Conservation (phyloP, 345 rosid genomes). For the Boechera divaricarpa region DNA sequence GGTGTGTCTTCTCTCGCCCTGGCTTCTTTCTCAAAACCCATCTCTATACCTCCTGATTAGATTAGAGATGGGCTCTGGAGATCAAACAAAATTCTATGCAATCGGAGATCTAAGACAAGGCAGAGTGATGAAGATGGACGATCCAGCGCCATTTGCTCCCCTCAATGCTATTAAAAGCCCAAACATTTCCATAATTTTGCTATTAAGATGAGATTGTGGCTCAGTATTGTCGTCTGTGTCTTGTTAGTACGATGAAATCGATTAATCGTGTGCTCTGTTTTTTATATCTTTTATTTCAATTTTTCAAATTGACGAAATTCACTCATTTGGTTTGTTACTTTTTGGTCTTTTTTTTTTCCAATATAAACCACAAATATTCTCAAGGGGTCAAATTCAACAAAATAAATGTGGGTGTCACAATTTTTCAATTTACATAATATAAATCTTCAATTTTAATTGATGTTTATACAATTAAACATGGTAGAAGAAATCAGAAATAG, state of each 20-base stretch:
- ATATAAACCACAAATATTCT: no score
- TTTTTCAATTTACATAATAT: no score
- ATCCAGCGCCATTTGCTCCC: not conserved
- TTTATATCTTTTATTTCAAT: no score
- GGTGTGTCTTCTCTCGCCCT: slow-evolving; percentile 65
- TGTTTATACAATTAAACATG: not conserved
- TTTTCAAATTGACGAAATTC: no score
- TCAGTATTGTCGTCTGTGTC: not conserved
- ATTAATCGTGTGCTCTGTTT: no score
- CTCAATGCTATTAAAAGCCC: not conserved
- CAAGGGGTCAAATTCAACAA: no score
- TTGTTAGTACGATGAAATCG: no score
- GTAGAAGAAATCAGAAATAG: not conserved
- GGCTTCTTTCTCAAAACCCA: slow-evolving; percentile 48
- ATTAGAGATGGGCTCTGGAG: slow-evolving; percentile 6
- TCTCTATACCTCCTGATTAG: slow-evolving; percentile 29
- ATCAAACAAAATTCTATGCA: not conserved
- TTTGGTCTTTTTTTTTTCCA: no score
- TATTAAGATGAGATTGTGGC: not conserved
- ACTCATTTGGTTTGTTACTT: no score
- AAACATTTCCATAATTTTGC: not conserved
- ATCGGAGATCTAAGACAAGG: not conserved
- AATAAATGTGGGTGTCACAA: no score
- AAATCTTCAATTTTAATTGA: no score
- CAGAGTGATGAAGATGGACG: not conserved